Conservation (phyloP, 331 rosid species). For the Quercus tomentella region DNA sequence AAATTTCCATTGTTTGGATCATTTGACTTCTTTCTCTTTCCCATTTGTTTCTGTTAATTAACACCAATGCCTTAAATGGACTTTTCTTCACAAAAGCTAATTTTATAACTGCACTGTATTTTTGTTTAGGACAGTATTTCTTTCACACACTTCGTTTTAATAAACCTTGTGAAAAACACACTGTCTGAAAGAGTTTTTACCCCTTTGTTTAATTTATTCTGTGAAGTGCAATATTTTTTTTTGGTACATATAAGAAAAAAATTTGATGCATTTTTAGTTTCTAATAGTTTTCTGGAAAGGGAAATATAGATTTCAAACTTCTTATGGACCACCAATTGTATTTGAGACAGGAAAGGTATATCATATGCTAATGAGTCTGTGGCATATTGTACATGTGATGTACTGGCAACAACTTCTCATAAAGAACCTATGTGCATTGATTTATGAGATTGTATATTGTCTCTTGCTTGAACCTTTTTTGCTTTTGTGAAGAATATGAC, state of each 20-base stretch:
- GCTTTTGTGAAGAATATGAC: no score
- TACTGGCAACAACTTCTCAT: no score
- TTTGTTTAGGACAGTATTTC: not conserved
- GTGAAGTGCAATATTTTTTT: not conserved
- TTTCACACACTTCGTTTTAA: no score
- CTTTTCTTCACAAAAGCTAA: not conserved
- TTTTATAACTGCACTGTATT: not conserved
- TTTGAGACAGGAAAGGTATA: not conserved
- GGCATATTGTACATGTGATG: no score
- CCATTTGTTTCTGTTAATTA: not conserved
- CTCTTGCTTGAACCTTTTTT: no score
- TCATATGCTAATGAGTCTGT: no score
- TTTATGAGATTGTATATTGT: no score
- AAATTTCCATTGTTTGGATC: not conserved
- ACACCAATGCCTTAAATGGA: not conserved
- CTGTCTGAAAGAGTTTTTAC: no score
- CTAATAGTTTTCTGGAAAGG: not conserved
- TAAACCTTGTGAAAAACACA: no score
- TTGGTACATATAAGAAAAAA: not conserved
- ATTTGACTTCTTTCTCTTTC: not conserved
- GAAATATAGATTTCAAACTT: not conserved
- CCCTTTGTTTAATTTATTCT: not conserved
- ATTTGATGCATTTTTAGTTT: not conserved
- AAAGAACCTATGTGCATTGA: no score
- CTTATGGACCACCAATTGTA: not conserved